Conservation (phyloP, 1,139 yeast species). For the Saccharomyces hybrid region DNA sequence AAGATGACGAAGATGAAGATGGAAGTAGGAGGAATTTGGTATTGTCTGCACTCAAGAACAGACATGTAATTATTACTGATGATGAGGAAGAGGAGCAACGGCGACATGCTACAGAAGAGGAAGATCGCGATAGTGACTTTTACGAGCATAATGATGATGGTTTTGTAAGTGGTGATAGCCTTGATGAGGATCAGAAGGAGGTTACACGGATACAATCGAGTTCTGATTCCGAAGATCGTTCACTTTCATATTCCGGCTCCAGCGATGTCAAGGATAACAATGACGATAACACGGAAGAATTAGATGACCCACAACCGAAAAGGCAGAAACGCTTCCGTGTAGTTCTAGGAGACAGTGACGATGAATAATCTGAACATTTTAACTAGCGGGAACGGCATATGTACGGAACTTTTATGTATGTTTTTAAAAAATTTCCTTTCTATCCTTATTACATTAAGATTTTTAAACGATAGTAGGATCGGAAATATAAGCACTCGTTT, state of each 20-base stretch:
- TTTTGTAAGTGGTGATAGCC: constrained; percentile 25
- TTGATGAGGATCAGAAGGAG: constrained; percentile 11
- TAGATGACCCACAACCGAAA: constrained; percentile 2
- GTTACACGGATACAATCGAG: background rate
- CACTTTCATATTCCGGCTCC: background rate
- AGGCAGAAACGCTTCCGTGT: constrained; percentile 18
- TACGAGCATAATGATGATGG: constrained; percentile 21
- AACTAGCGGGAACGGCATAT: background rate
- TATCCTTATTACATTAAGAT: background rate
- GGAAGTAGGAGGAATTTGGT: constrained; percentile 6
- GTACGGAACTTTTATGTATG: background rate
- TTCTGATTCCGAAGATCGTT: background rate
- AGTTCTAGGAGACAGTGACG: constrained; percentile 24
- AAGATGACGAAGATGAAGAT: constrained; percentile 11
- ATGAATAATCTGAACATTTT: constrained; percentile 9
- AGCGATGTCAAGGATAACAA: constrained; percentile 1
- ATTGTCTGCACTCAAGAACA: background rate
- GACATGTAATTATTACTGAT: background rate
- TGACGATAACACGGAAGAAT: constrained; percentile 5
- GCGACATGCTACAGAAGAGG: constrained; percentile 5
- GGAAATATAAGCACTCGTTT: background rate
- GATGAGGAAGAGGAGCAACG: constrained; percentile 6
- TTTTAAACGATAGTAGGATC: background rate
- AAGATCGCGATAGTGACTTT: constrained; percentile 18
- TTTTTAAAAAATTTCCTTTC: background rate